These are phyloP conservation scores for Globisporangium canariense DNA, from an alignment of 352 stramenopile genomes.

Conservation along the genomic window DNA sequence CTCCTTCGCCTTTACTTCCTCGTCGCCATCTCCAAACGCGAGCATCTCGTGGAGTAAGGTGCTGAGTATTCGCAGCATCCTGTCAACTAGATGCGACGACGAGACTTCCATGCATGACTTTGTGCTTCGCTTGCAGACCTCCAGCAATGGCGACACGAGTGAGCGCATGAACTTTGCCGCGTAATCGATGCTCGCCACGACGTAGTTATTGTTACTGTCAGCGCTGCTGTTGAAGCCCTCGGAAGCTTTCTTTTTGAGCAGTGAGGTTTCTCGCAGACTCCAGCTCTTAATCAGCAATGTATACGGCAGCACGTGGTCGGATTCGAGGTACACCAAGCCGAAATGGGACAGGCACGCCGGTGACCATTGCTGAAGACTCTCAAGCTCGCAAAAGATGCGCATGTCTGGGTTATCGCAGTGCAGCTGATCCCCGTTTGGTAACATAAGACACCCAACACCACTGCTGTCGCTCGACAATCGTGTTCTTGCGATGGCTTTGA, in stretches of 20 bases:
- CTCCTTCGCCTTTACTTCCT: slow-evolving; percentile 17
- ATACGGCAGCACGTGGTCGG: slow-evolving; percentile 48
- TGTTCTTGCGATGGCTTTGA: slow-evolving; percentile 27
- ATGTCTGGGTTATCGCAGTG: slow-evolving; percentile 30
- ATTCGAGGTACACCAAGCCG: slow-evolving; percentile 54
- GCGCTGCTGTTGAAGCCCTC: background rate
- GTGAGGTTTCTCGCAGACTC: slow-evolving; percentile 25
- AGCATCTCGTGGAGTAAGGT: slow-evolving; percentile 33
- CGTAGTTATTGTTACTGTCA: background rate
- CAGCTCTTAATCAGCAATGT: slow-evolving; percentile 70
- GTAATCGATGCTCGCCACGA: slow-evolving; percentile 17
- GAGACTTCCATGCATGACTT: slow-evolving; percentile 39
- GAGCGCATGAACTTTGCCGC: slow-evolving; percentile 47
- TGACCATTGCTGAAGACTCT: slow-evolving; percentile 49
- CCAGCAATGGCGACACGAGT: slow-evolving; percentile 39
- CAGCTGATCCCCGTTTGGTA: slow-evolving; percentile 66
- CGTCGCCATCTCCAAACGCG: slow-evolving; percentile 16
- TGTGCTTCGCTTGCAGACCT: slow-evolving; percentile 47
- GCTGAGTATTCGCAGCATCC: slow-evolving; percentile 39
- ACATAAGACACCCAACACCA: slow-evolving; percentile 19
- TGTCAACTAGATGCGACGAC: slow-evolving; percentile 39
- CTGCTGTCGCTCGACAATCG: background rate
- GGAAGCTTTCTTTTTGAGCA: slow-evolving; percentile 9
- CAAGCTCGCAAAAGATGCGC: slow-evolving; percentile 59
- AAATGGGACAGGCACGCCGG: slow-evolving; percentile 45